Conservation (phyloP, 1,284 basidiomycete species). For the Cutaneotrichosporon cyanovorans region DNA sequence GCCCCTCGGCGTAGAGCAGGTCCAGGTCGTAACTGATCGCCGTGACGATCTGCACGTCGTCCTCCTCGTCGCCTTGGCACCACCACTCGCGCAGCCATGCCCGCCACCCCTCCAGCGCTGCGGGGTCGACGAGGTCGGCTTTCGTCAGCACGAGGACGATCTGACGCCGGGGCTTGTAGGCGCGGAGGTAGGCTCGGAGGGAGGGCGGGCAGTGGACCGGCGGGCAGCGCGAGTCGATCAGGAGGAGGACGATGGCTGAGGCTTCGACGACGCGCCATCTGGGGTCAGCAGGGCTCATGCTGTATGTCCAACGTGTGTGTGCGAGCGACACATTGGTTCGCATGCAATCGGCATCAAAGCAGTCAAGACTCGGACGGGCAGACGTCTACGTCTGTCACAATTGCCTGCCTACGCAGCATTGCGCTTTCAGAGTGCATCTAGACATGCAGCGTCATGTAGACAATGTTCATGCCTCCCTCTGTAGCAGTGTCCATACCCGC, state of each 20-base stretch:
- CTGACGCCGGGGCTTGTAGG: conserved; percentile 49
- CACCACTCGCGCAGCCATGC: conserved; percentile 56
- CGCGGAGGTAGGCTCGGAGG: conserved; percentile 47
- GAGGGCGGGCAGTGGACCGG: conserved; percentile 53
- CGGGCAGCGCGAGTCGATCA: conserved; percentile 81
- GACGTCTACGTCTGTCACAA: too few relatives aligned
- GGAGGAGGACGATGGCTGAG: conserved; percentile 71
- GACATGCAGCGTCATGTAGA: too few relatives aligned
- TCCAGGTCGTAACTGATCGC: conserved; percentile 65
- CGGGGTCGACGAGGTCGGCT: conserved; percentile 63
- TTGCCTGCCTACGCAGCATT: too few relatives aligned
- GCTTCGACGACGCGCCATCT: conserved; percentile 76
- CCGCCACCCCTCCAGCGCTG: conserved; percentile 59
- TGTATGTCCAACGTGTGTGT: too few relatives aligned
- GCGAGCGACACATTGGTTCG: too few relatives aligned
- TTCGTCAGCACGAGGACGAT: conserved; percentile 77
- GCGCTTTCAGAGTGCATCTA: too few relatives aligned
- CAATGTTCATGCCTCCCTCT: too few relatives aligned
- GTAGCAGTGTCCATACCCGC: too few relatives aligned
- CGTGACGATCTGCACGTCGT: conserved; percentile 53
- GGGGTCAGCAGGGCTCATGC: not conserved
- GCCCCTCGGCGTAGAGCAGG: conserved; percentile 21
- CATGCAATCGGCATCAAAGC: too few relatives aligned
- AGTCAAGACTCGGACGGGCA: too few relatives aligned
- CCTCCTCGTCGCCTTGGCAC: conserved; percentile 13